Conservation (phyloP, 1,284 basidiomycete genomes). For the Volvariella volvacea region DNA sequence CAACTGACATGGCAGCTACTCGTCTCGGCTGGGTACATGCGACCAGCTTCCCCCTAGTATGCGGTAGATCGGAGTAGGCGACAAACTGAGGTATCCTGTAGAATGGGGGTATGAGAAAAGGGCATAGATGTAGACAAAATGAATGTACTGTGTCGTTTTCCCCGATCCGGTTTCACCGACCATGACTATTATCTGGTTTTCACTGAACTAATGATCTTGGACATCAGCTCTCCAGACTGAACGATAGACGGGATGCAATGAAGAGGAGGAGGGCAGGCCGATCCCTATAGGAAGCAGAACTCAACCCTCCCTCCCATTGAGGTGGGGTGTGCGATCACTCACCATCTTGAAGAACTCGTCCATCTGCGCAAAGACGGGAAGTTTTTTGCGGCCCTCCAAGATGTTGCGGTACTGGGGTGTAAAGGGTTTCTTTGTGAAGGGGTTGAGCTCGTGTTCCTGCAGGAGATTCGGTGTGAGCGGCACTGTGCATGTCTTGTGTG, state of each 20-base stretch:
- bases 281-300: conserved; percentile 28
- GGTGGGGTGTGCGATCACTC: conserved; percentile 25
- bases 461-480: conserved; percentile 1
- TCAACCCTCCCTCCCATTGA: conserved; percentile 30
- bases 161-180: conserved; percentile 98
- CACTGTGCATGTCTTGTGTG: no score
- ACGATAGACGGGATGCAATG: conserved; percentile 18
- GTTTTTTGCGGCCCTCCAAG: conserved; percentile 74
- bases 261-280: conserved; percentile 21
- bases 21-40: conserved; percentile 97
- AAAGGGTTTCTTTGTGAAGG: conserved; percentile 81
- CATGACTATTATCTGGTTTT: conserved; percentile 91
- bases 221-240: conserved; percentile 23
- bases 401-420: conserved; percentile 85
- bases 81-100: conserved; percentile 91
- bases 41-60: conserved; percentile 83
- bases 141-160: conserved; percentile 90
- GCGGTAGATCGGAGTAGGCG: conserved; percentile 87
- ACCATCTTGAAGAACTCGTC: conserved; percentile 83
- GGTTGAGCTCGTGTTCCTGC: conserved; percentile 81
- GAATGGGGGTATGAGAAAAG: conserved; percentile 14
- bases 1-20: conserved; percentile 97
- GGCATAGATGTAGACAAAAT: not conserved
- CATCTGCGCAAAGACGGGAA: conserved; percentile 95
- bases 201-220: conserved; percentile 54